phyloP scores from a whole-genome alignment of 129 eudicot species.

The Calendula officinalis region DNA sequence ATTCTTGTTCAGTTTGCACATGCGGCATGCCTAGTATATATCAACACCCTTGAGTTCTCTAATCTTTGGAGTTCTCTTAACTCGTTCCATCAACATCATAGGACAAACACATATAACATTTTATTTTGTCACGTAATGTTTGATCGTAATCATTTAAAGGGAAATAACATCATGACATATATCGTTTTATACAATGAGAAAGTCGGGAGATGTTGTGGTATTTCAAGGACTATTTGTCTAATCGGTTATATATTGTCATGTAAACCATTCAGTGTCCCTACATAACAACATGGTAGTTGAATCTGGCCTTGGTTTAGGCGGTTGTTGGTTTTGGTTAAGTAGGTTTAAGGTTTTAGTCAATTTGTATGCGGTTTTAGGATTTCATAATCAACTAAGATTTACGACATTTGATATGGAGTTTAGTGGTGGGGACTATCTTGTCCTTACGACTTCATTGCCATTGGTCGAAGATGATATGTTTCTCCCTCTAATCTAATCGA shows the following conservation, averaged over 20 bases:
- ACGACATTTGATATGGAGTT: background rate
- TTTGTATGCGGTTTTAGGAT: constrained; percentile 6
- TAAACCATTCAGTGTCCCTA: constrained; percentile 22
- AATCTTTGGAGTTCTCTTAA: background rate
- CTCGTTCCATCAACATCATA: background rate
- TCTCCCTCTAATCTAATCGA: background rate
- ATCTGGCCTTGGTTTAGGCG: constrained; percentile 13
- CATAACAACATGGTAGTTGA: constrained; percentile 15
- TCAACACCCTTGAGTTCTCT: background rate
- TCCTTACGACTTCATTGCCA: background rate
- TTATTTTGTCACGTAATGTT: background rate
- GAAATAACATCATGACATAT: background rate
- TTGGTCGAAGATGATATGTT: background rate
- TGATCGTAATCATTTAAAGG: background rate
- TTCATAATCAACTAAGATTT: constrained; percentile 13
- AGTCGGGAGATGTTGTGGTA: background rate
- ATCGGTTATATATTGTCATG: constrained; percentile 6
- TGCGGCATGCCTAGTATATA: too few relatives aligned
- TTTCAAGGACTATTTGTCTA: background rate
- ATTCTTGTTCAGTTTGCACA: too few relatives aligned
- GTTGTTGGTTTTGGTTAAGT: constrained; percentile 1
- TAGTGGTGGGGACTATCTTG: constrained; percentile 17
- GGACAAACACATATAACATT: background rate
- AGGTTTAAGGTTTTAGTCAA: constrained; percentile 7
- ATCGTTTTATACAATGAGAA: background rate